Percentiles rank a stretch among this genome's conserved stretches.
Evolutionary conservation across 768 basidiomycete species (phyloP).

Genomic region (Boletales sp.): DNA sequence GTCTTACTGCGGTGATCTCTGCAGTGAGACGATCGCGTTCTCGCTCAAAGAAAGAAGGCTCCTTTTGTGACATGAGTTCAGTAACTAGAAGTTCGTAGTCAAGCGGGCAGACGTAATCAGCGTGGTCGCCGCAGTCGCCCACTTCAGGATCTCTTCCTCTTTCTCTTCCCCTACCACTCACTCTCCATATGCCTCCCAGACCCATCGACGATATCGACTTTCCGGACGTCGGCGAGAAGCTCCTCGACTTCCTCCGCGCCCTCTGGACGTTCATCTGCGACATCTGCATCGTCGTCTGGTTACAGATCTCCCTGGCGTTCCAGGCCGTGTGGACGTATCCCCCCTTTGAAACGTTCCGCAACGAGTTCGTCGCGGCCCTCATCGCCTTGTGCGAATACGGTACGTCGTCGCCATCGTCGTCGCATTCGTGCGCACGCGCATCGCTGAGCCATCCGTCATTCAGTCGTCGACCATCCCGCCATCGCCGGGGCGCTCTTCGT

Average conservation of each 20-base stretch:
- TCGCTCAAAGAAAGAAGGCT: conserved; percentile 67
- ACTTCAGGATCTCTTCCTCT: neutral
- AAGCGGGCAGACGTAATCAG: too few species aligned
- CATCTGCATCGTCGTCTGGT: conserved; percentile 5
- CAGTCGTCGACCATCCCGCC: conserved; percentile 11
- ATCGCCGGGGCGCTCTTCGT: conserved; percentile 6
- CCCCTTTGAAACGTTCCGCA: conserved; percentile 20
- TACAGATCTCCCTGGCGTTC: conserved; percentile 5
- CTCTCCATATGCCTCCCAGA: conserved; percentile 10
- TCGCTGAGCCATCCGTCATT: neutral
- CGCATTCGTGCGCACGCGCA: neutral
- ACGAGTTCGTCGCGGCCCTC: conserved; percentile 9
- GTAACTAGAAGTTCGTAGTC: neutral
- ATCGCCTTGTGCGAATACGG: conserved; percentile 10
- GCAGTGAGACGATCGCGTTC: conserved; percentile 72
- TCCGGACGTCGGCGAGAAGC: conserved; percentile 9
- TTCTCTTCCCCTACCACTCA: neutral
- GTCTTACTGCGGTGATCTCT: conserved; percentile 68
- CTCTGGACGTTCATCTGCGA: conserved; percentile 7
- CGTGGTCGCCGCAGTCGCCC: neutral
- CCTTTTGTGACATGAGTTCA: conserved; percentile 30
- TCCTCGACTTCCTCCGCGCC: conserved; percentile 11
- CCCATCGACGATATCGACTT: conserved; percentile 19
- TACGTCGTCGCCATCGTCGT: conserved; percentile 9
- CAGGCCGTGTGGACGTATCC: conserved; percentile 17